phyloP scores from a whole-genome alignment of 768 basidiomycete genomes.

The Amanita molliuscula region DNA sequence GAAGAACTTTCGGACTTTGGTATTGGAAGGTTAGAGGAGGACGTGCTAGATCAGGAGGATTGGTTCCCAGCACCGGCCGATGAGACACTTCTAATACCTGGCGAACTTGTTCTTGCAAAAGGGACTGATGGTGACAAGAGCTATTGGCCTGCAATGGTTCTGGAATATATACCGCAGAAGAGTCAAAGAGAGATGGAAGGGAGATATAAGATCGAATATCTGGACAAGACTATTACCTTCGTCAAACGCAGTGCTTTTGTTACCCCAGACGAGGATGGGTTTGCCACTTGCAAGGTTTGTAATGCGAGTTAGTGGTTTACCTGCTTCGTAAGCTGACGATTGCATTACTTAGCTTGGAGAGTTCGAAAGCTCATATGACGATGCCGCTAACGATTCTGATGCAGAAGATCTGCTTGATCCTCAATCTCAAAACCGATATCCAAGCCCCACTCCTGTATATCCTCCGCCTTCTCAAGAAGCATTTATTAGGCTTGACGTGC shows the following conservation, averaged over 20 bases:
- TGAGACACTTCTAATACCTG: slow-evolving; percentile 45
- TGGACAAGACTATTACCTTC: slow-evolving; percentile 36
- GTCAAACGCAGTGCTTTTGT: slow-evolving; percentile 47
- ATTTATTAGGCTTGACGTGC: slow-evolving; percentile 42
- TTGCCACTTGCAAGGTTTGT: slow-evolving; percentile 48
- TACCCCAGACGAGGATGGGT: slow-evolving; percentile 47
- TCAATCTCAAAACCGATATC: slow-evolving; percentile 13
- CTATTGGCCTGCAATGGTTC: slow-evolving; percentile 64
- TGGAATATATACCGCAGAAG: slow-evolving; percentile 37
- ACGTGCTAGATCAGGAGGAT: slow-evolving; percentile 8
- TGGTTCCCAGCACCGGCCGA: slow-evolving; percentile 39
- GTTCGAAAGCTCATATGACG: slow-evolving; percentile 36
- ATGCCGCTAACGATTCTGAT: slow-evolving; percentile 28
- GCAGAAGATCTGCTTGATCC: slow-evolving; percentile 14
- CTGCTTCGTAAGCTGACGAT: neutral
- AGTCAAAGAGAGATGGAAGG: slow-evolving; percentile 22
- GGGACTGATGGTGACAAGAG: slow-evolving; percentile 21
- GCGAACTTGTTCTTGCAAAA: slow-evolving; percentile 53
- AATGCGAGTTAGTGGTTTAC: neutral
- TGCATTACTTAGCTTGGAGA: slow-evolving; percentile 36
- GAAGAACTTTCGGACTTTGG: slow-evolving; percentile 9
- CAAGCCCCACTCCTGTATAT: slow-evolving; percentile 30
- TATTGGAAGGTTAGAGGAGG: slow-evolving; percentile 4
- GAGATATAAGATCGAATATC: slow-evolving; percentile 47
- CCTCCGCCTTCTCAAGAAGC: slow-evolving; percentile 29